These are phyloP conservation scores for Trametes villosa DNA, from an alignment of 768 basidiomycete species.

Conservation along the genomic window DNA sequence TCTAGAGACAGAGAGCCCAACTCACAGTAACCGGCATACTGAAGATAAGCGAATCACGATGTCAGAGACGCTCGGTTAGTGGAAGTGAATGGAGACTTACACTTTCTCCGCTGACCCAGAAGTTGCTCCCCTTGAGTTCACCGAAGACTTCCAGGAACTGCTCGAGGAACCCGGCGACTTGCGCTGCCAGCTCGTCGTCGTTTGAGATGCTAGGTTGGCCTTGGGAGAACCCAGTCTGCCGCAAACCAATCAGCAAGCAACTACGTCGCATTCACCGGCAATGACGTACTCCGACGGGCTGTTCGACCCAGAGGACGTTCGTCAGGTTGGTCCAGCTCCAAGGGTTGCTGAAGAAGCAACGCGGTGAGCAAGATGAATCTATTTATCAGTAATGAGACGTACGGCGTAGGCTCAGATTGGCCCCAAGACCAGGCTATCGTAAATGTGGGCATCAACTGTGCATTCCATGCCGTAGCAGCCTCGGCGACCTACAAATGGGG, in stretches of 20 bases:
- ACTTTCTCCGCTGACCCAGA: slow-evolving; percentile 73
- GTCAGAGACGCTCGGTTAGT: neutral
- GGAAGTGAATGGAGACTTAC: slow-evolving; percentile 49
- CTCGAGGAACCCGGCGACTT: slow-evolving; percentile 58
- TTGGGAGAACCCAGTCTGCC: slow-evolving; percentile 67
- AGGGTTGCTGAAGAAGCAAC: slow-evolving; percentile 45
- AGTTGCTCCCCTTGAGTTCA: slow-evolving; percentile 71
- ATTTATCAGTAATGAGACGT: slow-evolving; percentile 21
- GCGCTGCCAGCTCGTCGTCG: slow-evolving; percentile 58
- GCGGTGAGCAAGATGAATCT: neutral
- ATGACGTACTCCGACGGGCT: slow-evolving; percentile 59
- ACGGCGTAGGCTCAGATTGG: slow-evolving; percentile 57
- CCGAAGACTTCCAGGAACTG: slow-evolving; percentile 75
- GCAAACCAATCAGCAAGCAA: neutral
- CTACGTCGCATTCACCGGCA: neutral
- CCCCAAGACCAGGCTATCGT: slow-evolving; percentile 61
- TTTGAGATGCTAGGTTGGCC: slow-evolving; percentile 64
- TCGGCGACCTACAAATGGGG: slow-evolving; percentile 45
- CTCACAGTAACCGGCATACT: slow-evolving; percentile 39
- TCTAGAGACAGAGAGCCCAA: neutral
- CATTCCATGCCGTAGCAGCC: slow-evolving; percentile 14
- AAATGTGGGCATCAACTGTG: neutral
- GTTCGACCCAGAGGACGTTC: slow-evolving; percentile 74
- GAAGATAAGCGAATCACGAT: neutral
- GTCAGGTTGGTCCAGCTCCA: slow-evolving; percentile 73